phyloP scores from a whole-genome alignment of 306 rosid genomes.

The Pterocarpus macrocarpus region DNA sequence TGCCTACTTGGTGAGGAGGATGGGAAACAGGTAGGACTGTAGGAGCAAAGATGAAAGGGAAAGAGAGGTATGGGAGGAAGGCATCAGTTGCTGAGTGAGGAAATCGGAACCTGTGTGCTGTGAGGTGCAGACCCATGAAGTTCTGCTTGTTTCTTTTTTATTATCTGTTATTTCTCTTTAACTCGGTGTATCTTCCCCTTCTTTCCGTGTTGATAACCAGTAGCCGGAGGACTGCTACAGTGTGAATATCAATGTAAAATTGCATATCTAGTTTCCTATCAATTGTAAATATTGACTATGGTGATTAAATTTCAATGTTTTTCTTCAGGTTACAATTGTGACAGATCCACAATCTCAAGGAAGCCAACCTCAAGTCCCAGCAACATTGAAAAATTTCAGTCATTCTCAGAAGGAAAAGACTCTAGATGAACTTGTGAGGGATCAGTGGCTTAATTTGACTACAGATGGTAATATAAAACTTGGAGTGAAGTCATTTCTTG shows the following conservation, averaged over 20 bases:
- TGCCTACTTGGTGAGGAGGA: too few species aligned
- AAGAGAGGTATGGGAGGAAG: too few species aligned
- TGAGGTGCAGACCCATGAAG: too few species aligned
- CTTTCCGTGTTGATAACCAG: too few species aligned
- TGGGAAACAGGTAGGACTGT: too few species aligned
- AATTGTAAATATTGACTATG: slow-evolving; percentile 14
- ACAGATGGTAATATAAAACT: slow-evolving; percentile 73
- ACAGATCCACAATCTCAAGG: slow-evolving; percentile 64
- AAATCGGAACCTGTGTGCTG: too few species aligned
- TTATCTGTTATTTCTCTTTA: too few species aligned
- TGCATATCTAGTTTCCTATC: neutral
- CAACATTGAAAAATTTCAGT: slow-evolving; percentile 68
- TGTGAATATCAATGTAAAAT: neutral
- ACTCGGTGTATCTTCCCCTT: too few species aligned
- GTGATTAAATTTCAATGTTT: slow-evolving; percentile 40
- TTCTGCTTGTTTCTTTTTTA: too few species aligned
- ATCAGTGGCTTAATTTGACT: slow-evolving; percentile 75
- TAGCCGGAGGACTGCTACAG: neutral
- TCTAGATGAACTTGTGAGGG: slow-evolving; percentile 72
- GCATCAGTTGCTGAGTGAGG: too few species aligned
- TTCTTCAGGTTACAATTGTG: slow-evolving; percentile 63
- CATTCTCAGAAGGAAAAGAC: slow-evolving; percentile 77
- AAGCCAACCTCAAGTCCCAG: slow-evolving; percentile 56
- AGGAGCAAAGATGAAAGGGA: too few species aligned
- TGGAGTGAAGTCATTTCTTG: slow-evolving; percentile 92